phyloP scores from a whole-genome alignment of 1,284 basidiomycete genomes.

The Heterobasidion annosum region DNA sequence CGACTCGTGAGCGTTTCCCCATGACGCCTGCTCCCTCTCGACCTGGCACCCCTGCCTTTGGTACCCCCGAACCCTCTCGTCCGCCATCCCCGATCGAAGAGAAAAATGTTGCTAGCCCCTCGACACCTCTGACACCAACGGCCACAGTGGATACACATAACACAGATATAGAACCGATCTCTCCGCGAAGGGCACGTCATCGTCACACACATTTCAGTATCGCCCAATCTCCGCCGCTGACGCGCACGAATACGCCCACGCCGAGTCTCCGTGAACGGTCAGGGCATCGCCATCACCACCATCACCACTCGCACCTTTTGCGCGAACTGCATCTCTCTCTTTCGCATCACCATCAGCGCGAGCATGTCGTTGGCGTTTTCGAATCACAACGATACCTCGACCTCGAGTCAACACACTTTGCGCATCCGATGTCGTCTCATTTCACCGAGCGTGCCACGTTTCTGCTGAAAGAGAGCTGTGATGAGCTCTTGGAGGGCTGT shows the following conservation, averaged over 20 bases:
- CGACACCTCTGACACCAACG: not conserved
- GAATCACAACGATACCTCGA: slow-evolving; percentile 75
- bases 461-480: slow-evolving; percentile 48
- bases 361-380: slow-evolving; percentile 73
- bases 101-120: not conserved
- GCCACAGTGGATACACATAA: not conserved
- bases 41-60: slow-evolving; percentile 1
- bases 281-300: slow-evolving; percentile 6
- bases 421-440: slow-evolving; percentile 42
- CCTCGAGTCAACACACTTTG: slow-evolving; percentile 51
- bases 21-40: slow-evolving; percentile 37
- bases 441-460: slow-evolving; percentile 41
- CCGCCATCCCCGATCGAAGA: slow-evolving; percentile 5
- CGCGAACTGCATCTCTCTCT: slow-evolving; percentile 15
- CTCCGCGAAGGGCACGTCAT: not conserved
- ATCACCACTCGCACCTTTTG: slow-evolving; percentile 17
- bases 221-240: slow-evolving; percentile 9
- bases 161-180: not conserved
- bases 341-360: slow-evolving; percentile 18
- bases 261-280: slow-evolving; percentile 8
- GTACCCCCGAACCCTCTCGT: slow-evolving; percentile 2
- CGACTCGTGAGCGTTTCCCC: slow-evolving; percentile 47
- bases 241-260: slow-evolving; percentile 10
- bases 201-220: slow-evolving; percentile 10
- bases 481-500: slow-evolving; percentile 46